Base-by-base conservation (phyloP, 306 rosid genomes). In the Cicer arietinum region DNA sequence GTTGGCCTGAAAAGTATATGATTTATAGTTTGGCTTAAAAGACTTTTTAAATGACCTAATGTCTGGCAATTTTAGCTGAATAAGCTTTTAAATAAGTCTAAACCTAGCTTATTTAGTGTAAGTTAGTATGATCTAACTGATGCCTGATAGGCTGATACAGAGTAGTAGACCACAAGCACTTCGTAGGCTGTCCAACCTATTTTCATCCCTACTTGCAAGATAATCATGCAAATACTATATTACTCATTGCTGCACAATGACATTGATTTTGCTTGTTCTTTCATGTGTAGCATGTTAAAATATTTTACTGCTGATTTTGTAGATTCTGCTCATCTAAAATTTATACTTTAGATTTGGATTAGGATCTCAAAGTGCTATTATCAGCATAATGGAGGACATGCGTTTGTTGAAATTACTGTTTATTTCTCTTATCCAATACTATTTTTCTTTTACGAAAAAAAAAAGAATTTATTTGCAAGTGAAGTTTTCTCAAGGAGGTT, bases 211-310 rank as follows among this genome's bases (percentile, higher is more conserved):
- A 57, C 62, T 57, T 57, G 20, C 44, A 10, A n/a, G 67, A 62
- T 62, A 14, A 3, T 40, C 30, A 7, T 9, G 63, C 46, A 20
- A 25, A 37, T 42, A 30, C n/a, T 5, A 1, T 44, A 35, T 43
- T 41, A 40, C 10, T 71, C 40, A 17, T 44, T 62, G 14, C 39
- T 37, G 48, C 39, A 12, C 44, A 45, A 22, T 22, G 17, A 65
- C 14, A 13, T 62, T 69, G 47, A 11, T 69, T 73, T 73, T 22
- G 11, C 39, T 35, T 52, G 37, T 51, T 71, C 69, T 59, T 76
- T 61, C 43, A 47, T 10, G 12, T 48, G 17, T 11, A 6, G 5
- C 53, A 25, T 25, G 35, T 47, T 6, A n/a, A 20, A 57, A 22
- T 22, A 39, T 8, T 53, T 40, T 9, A 22, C 64, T 6, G 68